A percentile compares a stretch with the other conserved stretches of the same genome.
Conservation (phyloP, 2,329 filamentous ascomycete species). For the Calonectria pseudoturangicola region DNA sequence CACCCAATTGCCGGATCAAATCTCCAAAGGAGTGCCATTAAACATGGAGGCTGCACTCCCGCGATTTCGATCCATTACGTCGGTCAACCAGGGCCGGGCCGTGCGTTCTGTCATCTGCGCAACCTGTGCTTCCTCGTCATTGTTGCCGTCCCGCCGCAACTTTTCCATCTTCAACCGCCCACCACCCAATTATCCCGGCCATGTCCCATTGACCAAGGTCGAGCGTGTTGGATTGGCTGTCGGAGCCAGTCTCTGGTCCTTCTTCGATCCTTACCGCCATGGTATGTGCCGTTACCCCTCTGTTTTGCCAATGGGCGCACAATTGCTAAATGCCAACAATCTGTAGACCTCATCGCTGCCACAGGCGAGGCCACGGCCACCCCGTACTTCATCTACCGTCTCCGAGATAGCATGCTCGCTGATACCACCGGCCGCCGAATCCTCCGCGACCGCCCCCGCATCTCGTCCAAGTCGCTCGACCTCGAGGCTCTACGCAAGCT, state of each 20-base stretch:
- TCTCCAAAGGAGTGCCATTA: slow-evolving; percentile 18
- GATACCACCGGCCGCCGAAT: slow-evolving; percentile 91
- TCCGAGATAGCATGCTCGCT: slow-evolving; percentile 93
- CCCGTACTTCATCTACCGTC: slow-evolving; percentile 94
- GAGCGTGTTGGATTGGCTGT: slow-evolving; percentile 84
- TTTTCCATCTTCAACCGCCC: slow-evolving; percentile 93
- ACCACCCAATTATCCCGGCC: slow-evolving; percentile 90
- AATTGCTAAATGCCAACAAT: not conserved
- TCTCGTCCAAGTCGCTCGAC: slow-evolving; percentile 83
- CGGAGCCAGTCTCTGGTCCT: slow-evolving; percentile 77
- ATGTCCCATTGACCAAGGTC: slow-evolving; percentile 88
- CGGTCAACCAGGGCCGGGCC: slow-evolving; percentile 38
- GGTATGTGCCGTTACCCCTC: slow-evolving; percentile 66
- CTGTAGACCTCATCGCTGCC: slow-evolving; percentile 89
- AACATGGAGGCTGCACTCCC: slow-evolving; percentile 54
- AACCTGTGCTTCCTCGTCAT: slow-evolving; percentile 43
- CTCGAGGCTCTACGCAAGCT: slow-evolving; percentile 83
- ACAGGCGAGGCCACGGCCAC: slow-evolving; percentile 96
- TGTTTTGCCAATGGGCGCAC: not conserved
- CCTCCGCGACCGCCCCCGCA: slow-evolving; percentile 90
- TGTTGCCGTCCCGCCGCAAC: slow-evolving; percentile 45
- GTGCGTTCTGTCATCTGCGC: slow-evolving; percentile 50
- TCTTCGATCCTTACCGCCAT: slow-evolving; percentile 86
- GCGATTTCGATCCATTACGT: slow-evolving; percentile 46
- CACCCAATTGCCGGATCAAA: slow-evolving; percentile 31